Conservation (phyloP, 2,329 filamentous ascomycete species). For the Biscogniauxia marginata region DNA sequence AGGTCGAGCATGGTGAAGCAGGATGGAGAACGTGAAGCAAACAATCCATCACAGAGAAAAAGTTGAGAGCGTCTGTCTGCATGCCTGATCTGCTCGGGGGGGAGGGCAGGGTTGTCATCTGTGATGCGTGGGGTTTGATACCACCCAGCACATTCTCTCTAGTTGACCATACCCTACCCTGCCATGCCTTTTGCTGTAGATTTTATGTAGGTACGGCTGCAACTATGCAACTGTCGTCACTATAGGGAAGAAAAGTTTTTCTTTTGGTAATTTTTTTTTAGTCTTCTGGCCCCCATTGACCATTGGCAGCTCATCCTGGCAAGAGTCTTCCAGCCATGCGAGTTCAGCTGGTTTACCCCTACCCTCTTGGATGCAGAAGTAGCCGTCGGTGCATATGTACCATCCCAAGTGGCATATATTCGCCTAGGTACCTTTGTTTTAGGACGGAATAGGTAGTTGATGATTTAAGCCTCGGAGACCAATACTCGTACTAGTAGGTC, state of each 20-base stretch:
- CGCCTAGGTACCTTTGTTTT: background rate
- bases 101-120: background rate
- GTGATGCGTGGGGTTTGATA: background rate
- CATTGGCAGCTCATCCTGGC: background rate
- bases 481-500: slow-evolving; percentile 2
- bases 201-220: slow-evolving; percentile 2
- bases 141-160: background rate
- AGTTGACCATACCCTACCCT: background rate
- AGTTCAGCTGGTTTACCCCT: background rate
- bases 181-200: background rate
- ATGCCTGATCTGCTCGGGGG: background rate
- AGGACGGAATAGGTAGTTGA: slow-evolving; percentile 3
- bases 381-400: background rate
- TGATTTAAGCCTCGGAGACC: background rate
- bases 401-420: background rate
- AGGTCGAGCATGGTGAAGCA: background rate
- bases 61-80: background rate
- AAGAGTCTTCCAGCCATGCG: background rate
- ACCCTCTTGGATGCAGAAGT: background rate
- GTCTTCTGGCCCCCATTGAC: background rate
- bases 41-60: background rate
- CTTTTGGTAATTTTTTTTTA: background rate
- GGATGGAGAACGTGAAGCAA: background rate
- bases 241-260: background rate
- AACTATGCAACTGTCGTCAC: background rate